These are phyloP conservation scores for Aureobasidium melanogenum DNA, from an alignment of 2,329 filamentous ascomycete genomes.

Conservation along the genomic window DNA sequence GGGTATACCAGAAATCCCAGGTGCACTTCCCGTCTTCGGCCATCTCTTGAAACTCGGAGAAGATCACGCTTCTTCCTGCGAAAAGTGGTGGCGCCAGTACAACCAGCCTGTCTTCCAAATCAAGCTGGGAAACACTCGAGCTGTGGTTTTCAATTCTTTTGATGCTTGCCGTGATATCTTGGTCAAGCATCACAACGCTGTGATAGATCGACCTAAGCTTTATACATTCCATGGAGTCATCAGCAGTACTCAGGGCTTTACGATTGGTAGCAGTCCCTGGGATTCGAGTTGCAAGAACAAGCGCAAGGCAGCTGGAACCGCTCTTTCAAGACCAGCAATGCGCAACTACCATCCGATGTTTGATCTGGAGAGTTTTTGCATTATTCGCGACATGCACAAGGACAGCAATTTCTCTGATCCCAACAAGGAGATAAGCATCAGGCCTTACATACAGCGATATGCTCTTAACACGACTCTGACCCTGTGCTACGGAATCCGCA, in stretches of 20 bases:
- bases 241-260: slow-evolving; percentile 45
- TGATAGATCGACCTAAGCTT: slow-evolving; percentile 43
- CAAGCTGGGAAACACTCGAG: slow-evolving; percentile 43
- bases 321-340: slow-evolving; percentile 38
- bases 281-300: slow-evolving; percentile 46
- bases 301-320: slow-evolving; percentile 42
- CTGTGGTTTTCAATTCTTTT: slow-evolving; percentile 46
- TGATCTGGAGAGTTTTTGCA: slow-evolving; percentile 44
- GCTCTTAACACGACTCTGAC: slow-evolving; percentile 47
- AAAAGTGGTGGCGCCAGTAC: slow-evolving; percentile 41
- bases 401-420: slow-evolving; percentile 33
- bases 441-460: slow-evolving; percentile 46
- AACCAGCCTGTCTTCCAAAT: slow-evolving; percentile 44
- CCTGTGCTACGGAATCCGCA: slow-evolving; percentile 46
- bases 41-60: slow-evolving; percentile 45
- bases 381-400: slow-evolving; percentile 38
- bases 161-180: slow-evolving; percentile 44
- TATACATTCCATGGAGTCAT: slow-evolving; percentile 49
- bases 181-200: slow-evolving; percentile 40
- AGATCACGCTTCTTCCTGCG: slow-evolving; percentile 45
- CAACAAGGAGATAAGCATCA: slow-evolving; percentile 35
- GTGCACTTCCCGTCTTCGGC: slow-evolving; percentile 41
- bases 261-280: slow-evolving; percentile 47
- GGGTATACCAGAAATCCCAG: slow-evolving; percentile 42
- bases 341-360: slow-evolving; percentile 45